Percentiles rank a stretch among this genome's conserved stretches.
Conservation (phyloP, 2,329 filamentous ascomycete species). For the Aureobasidium sp. region DNA sequence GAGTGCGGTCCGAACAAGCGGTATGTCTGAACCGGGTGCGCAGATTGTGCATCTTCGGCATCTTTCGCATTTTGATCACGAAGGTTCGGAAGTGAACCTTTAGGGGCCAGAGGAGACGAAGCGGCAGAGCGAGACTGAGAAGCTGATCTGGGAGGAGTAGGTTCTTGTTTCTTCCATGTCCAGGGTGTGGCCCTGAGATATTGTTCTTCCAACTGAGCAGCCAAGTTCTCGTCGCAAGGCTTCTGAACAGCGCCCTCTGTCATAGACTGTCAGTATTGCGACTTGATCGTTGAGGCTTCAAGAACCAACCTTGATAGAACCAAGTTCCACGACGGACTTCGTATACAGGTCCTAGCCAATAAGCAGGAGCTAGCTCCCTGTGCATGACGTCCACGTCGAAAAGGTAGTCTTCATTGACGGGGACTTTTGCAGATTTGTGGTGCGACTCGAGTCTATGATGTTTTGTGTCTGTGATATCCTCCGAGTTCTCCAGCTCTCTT, state of each 20-base stretch:
- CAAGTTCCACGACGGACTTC: conserved; percentile 79
- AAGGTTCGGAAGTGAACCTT: conserved; percentile 49
- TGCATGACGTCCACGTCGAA: conserved; percentile 86
- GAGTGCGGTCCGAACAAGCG: conserved; percentile 86
- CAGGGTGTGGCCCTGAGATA: conserved; percentile 85
- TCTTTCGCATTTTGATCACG: conserved; percentile 27
- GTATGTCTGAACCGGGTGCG: conserved; percentile 57
- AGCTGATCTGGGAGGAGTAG: conserved; percentile 29
- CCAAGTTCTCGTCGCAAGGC: conserved; percentile 87
- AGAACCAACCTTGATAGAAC: conserved; percentile 60
- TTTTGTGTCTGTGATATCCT: conserved; percentile 16
- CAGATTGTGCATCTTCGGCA: conserved; percentile 12
- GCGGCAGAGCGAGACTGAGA: conserved; percentile 34
- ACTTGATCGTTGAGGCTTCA: too few relatives aligned
- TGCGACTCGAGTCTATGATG: conserved; percentile 20
- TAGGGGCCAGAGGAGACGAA: conserved; percentile 44
- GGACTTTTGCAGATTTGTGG: conserved; percentile 48
- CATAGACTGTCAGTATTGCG: not conserved
- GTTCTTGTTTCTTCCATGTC: conserved; percentile 31
- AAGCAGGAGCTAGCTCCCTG: conserved; percentile 75
- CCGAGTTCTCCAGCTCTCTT: conserved; percentile 9
- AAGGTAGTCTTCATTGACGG: conserved; percentile 90
- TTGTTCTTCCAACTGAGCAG: conserved; percentile 88
- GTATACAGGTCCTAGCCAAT: conserved; percentile 88
- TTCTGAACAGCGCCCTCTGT: conserved; percentile 63